A percentile compares a stretch with the other conserved stretches of the same genome.
Conservation (phyloP, 1,284 basidiomycete genomes). For the Tranzscheliella williamsii region DNA sequence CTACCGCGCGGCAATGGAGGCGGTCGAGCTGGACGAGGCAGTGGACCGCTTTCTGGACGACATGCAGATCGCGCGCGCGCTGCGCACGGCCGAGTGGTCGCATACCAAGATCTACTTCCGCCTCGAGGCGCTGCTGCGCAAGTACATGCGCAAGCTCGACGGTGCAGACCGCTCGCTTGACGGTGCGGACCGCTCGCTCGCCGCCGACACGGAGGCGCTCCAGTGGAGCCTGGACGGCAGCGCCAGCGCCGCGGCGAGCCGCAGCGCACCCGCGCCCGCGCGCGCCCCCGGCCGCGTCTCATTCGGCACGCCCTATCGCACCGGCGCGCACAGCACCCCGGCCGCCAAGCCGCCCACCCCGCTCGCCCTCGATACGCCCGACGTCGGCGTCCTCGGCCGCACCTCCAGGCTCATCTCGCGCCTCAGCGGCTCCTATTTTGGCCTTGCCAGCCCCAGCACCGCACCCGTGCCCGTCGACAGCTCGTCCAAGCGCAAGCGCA, state of each 20-base stretch:
- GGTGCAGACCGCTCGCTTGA: too few relatives aligned
- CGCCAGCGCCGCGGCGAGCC: constrained; percentile 2
- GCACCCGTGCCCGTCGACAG: background rate
- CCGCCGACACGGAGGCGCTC: constrained; percentile 19
- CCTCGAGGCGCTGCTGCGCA: constrained; percentile 23
- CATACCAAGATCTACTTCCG: constrained; percentile 11
- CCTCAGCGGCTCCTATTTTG: constrained; percentile 22
- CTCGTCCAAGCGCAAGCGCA: too few relatives aligned
- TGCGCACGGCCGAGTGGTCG: constrained; percentile 11
- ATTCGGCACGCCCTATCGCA: constrained; percentile 35
- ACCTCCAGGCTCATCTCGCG: constrained; percentile 23
- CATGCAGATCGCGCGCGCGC: background rate
- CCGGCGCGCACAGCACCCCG: constrained; percentile 35
- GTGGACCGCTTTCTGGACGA: constrained; percentile 11
- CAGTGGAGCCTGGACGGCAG: constrained; percentile 23
- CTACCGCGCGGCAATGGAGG: constrained; percentile 12
- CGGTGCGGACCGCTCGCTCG: too few relatives aligned
- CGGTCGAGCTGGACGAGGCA: constrained; percentile 1
- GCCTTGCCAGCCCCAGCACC: constrained; percentile 1
- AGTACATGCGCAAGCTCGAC: constrained; percentile 19
- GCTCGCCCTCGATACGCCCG: constrained; percentile 3
- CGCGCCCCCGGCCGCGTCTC: constrained; percentile 10
- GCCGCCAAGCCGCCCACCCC: constrained; percentile 8
- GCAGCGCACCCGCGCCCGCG: background rate
- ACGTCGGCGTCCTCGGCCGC: constrained; percentile 7